A percentile compares a stretch with the other conserved stretches of the same genome.
Evolutionary conservation across 352 stramenopile species (phyloP).

Genomic region (Peronospora farinosa): DNA sequence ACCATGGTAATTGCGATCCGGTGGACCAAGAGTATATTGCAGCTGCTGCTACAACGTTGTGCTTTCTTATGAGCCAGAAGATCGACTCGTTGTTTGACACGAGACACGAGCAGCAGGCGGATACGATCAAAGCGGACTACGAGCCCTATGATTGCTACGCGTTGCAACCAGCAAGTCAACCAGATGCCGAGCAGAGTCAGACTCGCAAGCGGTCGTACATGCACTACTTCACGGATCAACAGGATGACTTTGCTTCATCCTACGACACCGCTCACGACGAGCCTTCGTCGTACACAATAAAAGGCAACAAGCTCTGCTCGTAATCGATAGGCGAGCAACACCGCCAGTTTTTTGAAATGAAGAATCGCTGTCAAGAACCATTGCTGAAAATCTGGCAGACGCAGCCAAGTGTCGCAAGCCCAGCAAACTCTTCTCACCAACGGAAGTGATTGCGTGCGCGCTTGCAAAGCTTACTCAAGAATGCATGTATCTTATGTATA

Average conservation of each 20-base stretch:
- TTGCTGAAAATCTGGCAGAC: conserved; percentile 10
- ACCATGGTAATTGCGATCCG: conserved; percentile 36
- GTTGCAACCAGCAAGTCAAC: conserved; percentile 6
- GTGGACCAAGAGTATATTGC: conserved; percentile 79
- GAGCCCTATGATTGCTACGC: conserved; percentile 79
- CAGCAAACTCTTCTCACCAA: conserved; percentile 20
- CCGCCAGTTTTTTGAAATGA: conserved; percentile 6
- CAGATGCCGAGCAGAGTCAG: conserved; percentile 18
- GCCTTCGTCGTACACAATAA: conserved; percentile 50
- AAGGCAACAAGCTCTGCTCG: conserved; percentile 74
- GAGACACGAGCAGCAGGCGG: conserved; percentile 26
- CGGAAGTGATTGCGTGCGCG: conserved; percentile 27
- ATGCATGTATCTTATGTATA: conserved; percentile 43
- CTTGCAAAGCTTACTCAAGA: conserved; percentile 17
- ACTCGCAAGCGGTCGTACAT: conserved; percentile 68
- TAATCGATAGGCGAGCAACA: conserved; percentile 29
- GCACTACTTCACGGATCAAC: conserved; percentile 69
- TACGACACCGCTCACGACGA: conserved; percentile 32
- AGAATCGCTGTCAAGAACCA: conserved; percentile 6
- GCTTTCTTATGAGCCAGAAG: conserved; percentile 81
- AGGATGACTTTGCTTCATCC: conserved; percentile 29
- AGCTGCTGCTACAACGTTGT: conserved; percentile 67
- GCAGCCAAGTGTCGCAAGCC: conserved; percentile 17
- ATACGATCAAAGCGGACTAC: conserved; percentile 41
- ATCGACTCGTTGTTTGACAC: conserved; percentile 75